A percentile compares a stretch with the other conserved stretches of the same genome.
phyloP scores from a whole-genome alignment of 306 rosid species.

The Quercus alba region DNA sequence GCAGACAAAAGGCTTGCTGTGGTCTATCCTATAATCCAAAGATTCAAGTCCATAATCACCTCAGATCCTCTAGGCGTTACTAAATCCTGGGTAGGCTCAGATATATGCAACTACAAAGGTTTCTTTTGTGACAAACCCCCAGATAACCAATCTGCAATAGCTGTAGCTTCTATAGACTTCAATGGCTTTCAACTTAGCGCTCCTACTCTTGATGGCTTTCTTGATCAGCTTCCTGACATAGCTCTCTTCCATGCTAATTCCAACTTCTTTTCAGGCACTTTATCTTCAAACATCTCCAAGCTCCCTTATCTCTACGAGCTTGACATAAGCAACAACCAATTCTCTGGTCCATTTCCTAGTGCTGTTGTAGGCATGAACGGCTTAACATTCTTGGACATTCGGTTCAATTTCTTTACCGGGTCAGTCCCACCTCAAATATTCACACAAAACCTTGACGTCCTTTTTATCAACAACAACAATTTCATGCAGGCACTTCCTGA shows the following conservation, averaged over 20 bases:
- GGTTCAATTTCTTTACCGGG: conserved; percentile 79
- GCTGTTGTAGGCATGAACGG: conserved; percentile 52
- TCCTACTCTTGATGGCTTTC: conserved; percentile 72
- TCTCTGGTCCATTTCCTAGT: conserved; percentile 75
- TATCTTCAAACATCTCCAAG: conserved; percentile 49
- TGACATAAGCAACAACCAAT: conserved; percentile 74
- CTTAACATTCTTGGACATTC: conserved; percentile 62
- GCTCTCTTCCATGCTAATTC: conserved; percentile 92
- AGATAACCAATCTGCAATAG: conserved; percentile 62
- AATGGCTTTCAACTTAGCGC: conserved; percentile 73
- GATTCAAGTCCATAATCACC: conserved; percentile 67
- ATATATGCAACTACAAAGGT: conserved; percentile 73
- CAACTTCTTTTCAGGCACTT: conserved; percentile 66
- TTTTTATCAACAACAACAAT: conserved; percentile 79
- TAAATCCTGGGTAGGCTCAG: conserved; percentile 71
- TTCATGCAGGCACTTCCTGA: conserved; percentile 61
- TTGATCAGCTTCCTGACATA: conserved; percentile 74
- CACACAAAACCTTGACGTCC: conserved; percentile 57
- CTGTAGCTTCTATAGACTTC: conserved; percentile 73
- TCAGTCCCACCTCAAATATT: conserved; percentile 73
- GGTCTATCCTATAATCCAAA: conserved; percentile 75
- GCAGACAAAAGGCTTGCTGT: conserved; percentile 61
- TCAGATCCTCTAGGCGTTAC: conserved; percentile 73
- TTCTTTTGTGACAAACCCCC: conserved; percentile 82
- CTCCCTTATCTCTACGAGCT: conserved; percentile 77